phyloP scores from a whole-genome alignment of 768 basidiomycete genomes.

The Leccinum obscurum region DNA sequence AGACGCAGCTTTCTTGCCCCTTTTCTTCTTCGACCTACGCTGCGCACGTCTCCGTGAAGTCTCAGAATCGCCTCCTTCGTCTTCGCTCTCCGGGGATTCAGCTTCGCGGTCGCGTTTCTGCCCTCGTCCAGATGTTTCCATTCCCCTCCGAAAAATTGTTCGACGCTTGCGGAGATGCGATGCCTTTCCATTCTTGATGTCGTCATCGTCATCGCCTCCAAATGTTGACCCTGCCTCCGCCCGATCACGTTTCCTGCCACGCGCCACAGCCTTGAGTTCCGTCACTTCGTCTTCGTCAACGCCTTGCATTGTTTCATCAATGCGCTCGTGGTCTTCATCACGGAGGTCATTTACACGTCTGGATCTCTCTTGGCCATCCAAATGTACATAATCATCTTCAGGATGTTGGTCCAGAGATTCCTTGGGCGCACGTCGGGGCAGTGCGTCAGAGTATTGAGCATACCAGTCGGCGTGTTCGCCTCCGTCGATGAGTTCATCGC shows the following conservation, averaged over 20 bases:
- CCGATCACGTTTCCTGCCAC: constrained; percentile 76
- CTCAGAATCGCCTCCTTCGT: constrained; percentile 17
- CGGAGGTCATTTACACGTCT: constrained; percentile 38
- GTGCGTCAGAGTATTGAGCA: constrained; percentile 29
- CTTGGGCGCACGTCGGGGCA: constrained; percentile 47
- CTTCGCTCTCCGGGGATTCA: constrained; percentile 42
- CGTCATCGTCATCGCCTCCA: constrained; percentile 54
- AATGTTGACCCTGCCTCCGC: constrained; percentile 71
- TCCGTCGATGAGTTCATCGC: constrained; percentile 46
- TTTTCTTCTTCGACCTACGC: constrained; percentile 47
- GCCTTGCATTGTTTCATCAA: constrained; percentile 37
- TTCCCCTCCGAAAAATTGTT: constrained; percentile 53
- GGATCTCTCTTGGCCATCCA: constrained; percentile 45
- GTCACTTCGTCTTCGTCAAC: constrained; percentile 44
- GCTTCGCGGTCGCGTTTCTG: constrained; percentile 67
- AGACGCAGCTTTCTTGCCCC: constrained; percentile 45
- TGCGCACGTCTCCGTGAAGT: constrained; percentile 7
- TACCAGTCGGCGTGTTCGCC: constrained; percentile 48
- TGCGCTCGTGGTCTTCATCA: constrained; percentile 47
- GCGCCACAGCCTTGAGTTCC: constrained; percentile 37
- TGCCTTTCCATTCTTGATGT: constrained; percentile 41
- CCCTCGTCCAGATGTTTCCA: constrained; percentile 49
- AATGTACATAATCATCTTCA: constrained; percentile 40
- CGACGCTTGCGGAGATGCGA: constrained; percentile 57
- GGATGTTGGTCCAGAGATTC: constrained; percentile 46